Percentiles rank a stretch among this genome's conserved stretches.
Evolutionary conservation across 1,284 basidiomycete genomes (phyloP).

Genomic region (Microbotryum saponariae): DNA sequence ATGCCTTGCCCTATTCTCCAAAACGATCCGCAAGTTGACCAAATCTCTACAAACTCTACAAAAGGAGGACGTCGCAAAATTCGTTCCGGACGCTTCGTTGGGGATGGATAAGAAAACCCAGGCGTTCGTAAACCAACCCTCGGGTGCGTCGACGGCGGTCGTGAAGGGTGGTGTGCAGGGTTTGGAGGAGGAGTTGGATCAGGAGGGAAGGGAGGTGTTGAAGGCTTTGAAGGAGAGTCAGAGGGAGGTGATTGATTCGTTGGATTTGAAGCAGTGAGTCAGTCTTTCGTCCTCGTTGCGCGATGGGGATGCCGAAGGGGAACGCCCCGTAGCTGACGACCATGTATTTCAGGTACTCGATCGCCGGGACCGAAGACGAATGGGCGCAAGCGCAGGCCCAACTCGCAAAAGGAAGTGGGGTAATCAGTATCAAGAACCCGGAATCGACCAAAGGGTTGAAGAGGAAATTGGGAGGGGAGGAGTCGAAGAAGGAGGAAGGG

Average conservation of each 20-base stretch:
- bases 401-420: constrained; percentile 56
- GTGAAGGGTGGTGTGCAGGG: constrained; percentile 37
- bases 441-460: constrained; percentile 49
- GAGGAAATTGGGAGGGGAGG: constrained; percentile 54
- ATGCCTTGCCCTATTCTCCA: constrained; percentile 81
- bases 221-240: constrained; percentile 48
- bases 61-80: constrained; percentile 57
- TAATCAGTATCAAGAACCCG: constrained; percentile 66
- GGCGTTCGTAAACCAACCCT: background rate
- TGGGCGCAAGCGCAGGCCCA: constrained; percentile 62
- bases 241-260: constrained; percentile 70
- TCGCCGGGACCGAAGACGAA: constrained; percentile 51
- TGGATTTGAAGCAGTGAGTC: constrained; percentile 76
- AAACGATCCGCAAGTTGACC: constrained; percentile 77
- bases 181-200: constrained; percentile 53
- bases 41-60: constrained; percentile 73
- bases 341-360: constrained; percentile 57
- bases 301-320: background rate
- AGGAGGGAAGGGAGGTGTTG: constrained; percentile 54
- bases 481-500: constrained; percentile 13
- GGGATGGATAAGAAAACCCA: background rate
- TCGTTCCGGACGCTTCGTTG: constrained; percentile 28
- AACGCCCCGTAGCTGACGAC: constrained; percentile 24
- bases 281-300: constrained; percentile 5
- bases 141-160: constrained; percentile 2